Base-by-base conservation (phyloP, 768 basidiomycete genomes). In the Tricholoma saponaceum region DNA sequence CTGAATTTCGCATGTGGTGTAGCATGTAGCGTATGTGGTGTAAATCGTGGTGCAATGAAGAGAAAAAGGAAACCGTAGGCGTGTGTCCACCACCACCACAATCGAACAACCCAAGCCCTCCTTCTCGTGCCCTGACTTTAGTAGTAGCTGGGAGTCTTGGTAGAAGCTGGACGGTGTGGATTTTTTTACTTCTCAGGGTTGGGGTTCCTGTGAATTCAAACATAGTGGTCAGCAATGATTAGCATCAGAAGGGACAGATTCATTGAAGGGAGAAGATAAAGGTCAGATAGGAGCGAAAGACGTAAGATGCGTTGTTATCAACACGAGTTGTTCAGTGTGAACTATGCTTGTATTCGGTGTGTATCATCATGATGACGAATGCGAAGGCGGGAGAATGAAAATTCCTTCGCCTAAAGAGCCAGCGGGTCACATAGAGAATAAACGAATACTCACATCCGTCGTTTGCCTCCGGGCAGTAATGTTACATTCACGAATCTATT, bases 261-360 rank as follows among this genome's bases (percentile, higher is more conserved):
- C 53, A 56, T 58, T 57, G 54, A 58, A 59, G 54, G 65, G 54
- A 56, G 44, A 50, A 44, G 52, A 55, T 63, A 57, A 60, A 54
- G 67, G 74, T 95, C 94, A 95, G 92, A 95, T 95, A 95, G 93
- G 92, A 95, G 94, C 93, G 94, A 95, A 95, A 95, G 94, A 97
- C 92, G 73, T 84, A 78, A 83, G 89, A 91, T 92, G 86, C 64
- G 79, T 83, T 75, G 74, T 81, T 87, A 76, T 94, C 89, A 86
- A 90, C 92, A 94, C 73, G 68, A 72, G 74, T 52, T 75, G 74
- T 91, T 96, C 92, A 87, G 93, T 86, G 90, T 95, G 92, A 95
- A 95, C 94, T 95, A 95, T 95, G 93, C 89, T 50, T 72, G 78
- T 78, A 72, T 74, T 76, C 72, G 70, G 66, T 64, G 61, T 63